Conservation (phyloP, 2,329 filamentous ascomycete genomes). For the Arachnomyces sp. region DNA sequence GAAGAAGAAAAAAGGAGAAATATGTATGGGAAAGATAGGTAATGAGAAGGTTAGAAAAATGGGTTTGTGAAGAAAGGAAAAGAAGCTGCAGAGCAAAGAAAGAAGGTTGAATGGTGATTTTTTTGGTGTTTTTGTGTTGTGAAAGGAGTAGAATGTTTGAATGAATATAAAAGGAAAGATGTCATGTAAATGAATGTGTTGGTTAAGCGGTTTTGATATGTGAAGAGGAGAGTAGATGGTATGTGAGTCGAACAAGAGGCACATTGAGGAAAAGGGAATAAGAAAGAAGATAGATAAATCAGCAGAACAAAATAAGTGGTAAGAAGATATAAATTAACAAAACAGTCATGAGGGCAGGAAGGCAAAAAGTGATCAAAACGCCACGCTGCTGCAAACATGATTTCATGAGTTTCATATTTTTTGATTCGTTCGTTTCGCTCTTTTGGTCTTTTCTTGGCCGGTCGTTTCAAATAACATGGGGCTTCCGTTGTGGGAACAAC, state of each 20-base stretch:
- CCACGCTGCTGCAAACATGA: not conserved
- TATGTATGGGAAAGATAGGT: slow-evolving; percentile 11
- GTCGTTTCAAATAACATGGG: not conserved
- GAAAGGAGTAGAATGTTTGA: not conserved
- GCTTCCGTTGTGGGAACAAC: not conserved
- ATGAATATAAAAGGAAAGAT: not conserved
- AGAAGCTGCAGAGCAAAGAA: not conserved
- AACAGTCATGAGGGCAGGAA: not conserved
- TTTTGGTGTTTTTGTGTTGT: not conserved
- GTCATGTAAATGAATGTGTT: not conserved
- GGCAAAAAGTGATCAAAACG: not conserved
- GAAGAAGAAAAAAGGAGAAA: slow-evolving; percentile 5
- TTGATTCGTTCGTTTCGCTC: not conserved
- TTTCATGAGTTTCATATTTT: too few species aligned
- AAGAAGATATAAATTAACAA: too few species aligned
- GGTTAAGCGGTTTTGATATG: not conserved
- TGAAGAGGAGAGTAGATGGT: not conserved
- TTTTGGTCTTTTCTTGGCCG: not conserved
- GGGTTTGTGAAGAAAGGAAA: not conserved
- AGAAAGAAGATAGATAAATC: too few species aligned
- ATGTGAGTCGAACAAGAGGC: not conserved
- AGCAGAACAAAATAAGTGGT: too few species aligned
- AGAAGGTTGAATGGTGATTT: not conserved
- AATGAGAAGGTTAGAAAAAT: slow-evolving; percentile 5
- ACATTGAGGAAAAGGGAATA: not conserved